Evolutionary conservation across 768 basidiomycete genomes (phyloP).

Genomic region (Kwoniella pini): DNA sequence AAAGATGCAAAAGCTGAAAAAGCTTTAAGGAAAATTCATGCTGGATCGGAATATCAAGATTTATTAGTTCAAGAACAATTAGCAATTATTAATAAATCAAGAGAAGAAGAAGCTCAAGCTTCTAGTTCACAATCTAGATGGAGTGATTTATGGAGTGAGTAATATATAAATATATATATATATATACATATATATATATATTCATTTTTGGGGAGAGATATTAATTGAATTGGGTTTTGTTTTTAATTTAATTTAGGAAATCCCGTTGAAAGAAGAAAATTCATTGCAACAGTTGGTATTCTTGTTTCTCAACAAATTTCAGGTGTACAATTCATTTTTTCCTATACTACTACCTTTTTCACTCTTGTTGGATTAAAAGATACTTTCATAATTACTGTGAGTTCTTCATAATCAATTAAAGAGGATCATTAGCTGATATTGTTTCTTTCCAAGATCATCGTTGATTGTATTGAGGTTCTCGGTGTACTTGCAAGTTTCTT

Average conservation of each 20-base stretch:
- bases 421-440: too few species aligned
- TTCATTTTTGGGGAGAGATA: too few species aligned
- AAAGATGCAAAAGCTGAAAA: constrained; percentile 47
- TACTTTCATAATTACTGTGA: constrained; percentile 45
- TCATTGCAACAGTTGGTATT: constrained; percentile 53
- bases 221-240: background rate
- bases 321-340: constrained; percentile 53
- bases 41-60: constrained; percentile 35
- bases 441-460: too few species aligned
- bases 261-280: constrained; percentile 47
- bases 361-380: constrained; percentile 42
- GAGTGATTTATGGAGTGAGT: constrained; percentile 44
- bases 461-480: constrained; percentile 46
- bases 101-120: constrained; percentile 41
- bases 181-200: background rate
- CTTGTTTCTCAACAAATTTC: constrained; percentile 53
- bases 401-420: constrained; percentile 1
- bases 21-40: constrained; percentile 46
- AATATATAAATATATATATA: background rate
- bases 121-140: constrained; percentile 39
- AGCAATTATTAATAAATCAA: constrained; percentile 43
- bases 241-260: constrained; percentile 11
- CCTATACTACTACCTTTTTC: constrained; percentile 42
- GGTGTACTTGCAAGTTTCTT: constrained; percentile 48
- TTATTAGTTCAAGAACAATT: constrained; percentile 43